phyloP scores from a whole-genome alignment of 768 basidiomycete genomes.

The Trametes meyenii region DNA sequence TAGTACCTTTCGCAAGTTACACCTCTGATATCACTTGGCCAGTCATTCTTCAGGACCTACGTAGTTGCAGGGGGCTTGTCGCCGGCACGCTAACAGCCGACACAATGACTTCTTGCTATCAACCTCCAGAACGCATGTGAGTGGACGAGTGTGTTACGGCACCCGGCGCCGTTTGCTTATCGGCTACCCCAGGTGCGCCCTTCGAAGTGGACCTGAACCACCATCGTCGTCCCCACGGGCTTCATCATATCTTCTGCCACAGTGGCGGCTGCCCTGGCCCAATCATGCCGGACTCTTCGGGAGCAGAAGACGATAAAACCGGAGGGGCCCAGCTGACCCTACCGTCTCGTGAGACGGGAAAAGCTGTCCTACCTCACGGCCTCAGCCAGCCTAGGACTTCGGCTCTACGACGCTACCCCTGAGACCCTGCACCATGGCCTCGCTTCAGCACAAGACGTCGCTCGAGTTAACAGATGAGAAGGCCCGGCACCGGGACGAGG shows the following conservation, averaged over 20 bases:
- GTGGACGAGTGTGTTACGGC: constrained; percentile 16
- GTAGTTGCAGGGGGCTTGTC: neutral
- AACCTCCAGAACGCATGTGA: constrained; percentile 4
- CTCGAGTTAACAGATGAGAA: constrained; percentile 18
- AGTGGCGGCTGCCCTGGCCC: neutral
- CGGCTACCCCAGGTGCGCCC: neutral
- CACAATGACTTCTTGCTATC: constrained; percentile 10
- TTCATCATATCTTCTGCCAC: neutral
- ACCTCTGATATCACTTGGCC: too few relatives aligned
- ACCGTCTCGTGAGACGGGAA: constrained; percentile 7
- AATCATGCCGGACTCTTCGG: neutral
- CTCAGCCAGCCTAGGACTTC: neutral
- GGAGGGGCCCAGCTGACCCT: constrained; percentile 1
- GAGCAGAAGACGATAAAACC: constrained; percentile 3
- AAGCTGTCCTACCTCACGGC: neutral
- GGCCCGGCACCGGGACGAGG: constrained; percentile 16
- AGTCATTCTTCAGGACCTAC: too few relatives aligned
- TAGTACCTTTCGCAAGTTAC: neutral
- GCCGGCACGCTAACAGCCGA: constrained; percentile 1
- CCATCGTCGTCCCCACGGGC: constrained; percentile 1
- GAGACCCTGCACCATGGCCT: constrained; percentile 20
- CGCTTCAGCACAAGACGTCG: constrained; percentile 19
- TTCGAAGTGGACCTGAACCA: neutral
- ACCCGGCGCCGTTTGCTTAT: constrained; percentile 13
- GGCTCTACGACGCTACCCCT: neutral